Base-by-base conservation (phyloP, 257 asterid genomes). In the Gentiana macrophylla region DNA sequence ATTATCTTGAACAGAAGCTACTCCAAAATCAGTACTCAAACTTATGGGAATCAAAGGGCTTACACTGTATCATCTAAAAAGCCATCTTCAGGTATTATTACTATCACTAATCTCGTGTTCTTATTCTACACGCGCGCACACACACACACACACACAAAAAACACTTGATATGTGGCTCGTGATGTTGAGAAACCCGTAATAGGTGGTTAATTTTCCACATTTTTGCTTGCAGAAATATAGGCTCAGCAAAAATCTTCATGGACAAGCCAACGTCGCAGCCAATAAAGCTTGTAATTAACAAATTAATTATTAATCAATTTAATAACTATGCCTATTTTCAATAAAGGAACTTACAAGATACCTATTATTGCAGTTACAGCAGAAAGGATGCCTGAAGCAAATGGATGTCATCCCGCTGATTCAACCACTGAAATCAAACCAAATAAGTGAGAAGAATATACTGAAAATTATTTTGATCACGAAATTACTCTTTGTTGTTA, bases 21-120 rank as follows among this genome's bases (percentile, higher is more conserved):
- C 98, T 57, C 98, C 98, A 53, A 91, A 91, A 72, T 91, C 98
- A 67, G 96, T 86, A 54, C 55, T 91, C 81, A 91, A 91, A 74
- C 95, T 86, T 62, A 91, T 86, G 92, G 98, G 95, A 36, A 84
- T 91, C 73, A 96, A 61, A 53, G 98, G 98, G 66, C 70, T 91
- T 60, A 91, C 98, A 56, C 77, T 89, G 62, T 89, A 89, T 74
- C 97, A 89, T 75, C 67, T 89, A 60, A 89, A 89, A 82, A 89
- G 98, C 70, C 98, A 91, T 72, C 96, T 86, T 72, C 98, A 90
- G 96, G 94, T 90, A 78, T 58, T 52, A 44, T 49, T 35, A 24
- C 24, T 24, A 53, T 53, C 48, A 45, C 50, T 56, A 63, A 56
- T 24, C 15, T 24, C 46, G 35, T 48, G 11, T 37, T 50, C 46